Evolutionary conservation across 768 basidiomycete genomes (phyloP), one percentile per base, ranked within the genome.

Genomic region (Auriculariales sp.): DNA sequence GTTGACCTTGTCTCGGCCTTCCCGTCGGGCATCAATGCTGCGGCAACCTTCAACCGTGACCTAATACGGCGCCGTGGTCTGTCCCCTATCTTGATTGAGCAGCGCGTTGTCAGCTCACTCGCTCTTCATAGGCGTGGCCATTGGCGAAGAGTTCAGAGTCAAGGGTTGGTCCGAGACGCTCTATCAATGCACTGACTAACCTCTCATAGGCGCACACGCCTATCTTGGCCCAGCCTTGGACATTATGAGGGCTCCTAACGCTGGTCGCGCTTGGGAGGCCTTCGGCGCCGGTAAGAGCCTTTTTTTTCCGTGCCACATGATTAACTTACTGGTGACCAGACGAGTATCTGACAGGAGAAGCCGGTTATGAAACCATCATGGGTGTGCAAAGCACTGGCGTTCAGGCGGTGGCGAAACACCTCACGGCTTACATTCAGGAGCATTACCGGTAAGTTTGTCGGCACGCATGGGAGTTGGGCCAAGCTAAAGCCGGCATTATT

Each of bases 181-280:
- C 15, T n/a, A n/a, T n/a, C n/a, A n/a, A n/a, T n/a, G n/a, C n/a
- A 0, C 86, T 86, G 82, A 90, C 87, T 79, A 90, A 91, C 61
- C 76, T 92, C 69, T 81, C 1, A 76, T 85, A 19, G 64, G 81
- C n/a, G 79, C 85, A 2, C 71, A 77, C 54, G 54, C 30, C 12
- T 33, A 59, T 57, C 30, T 57, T 14, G 44, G 49, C 2, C 49
- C 52, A 9, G 36, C 28, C 12, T 12, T 48, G 7, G 31, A 48
- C 28, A 27, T 29, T 19, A 12, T 47, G 36, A 12, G 49, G 29
- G 28, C 42, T 6, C 49, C 54, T 3, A 25, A 47, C 14, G 88
- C 83, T 6, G 92, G 92, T 15, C 71, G 92, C 25, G 90, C 92
- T 62, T 94, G 89, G 87, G 92, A 94, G 70, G 89, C 88, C n/a